Percentiles rank a stretch among this genome's conserved stretches.
These are phyloP conservation scores for Stemphylium vesicarium DNA, from an alignment of 2,329 filamentous ascomycete genomes.

Conservation along the genomic window DNA sequence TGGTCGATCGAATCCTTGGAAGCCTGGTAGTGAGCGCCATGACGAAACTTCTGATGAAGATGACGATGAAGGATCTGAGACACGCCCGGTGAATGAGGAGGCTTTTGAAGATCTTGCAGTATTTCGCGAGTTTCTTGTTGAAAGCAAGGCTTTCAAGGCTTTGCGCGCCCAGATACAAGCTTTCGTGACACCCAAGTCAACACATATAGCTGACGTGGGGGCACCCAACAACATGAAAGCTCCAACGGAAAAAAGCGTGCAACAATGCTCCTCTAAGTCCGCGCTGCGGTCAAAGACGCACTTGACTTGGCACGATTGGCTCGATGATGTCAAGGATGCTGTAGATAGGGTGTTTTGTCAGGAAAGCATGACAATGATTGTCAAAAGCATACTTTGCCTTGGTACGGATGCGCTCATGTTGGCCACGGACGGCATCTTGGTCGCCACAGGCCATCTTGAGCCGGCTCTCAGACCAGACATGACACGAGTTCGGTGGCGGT, in stretches of 20 bases:
- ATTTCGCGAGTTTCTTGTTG: conserved; percentile 20
- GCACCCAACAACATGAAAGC: too few species aligned
- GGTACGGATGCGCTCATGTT: background rate
- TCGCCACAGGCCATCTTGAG: conserved; percentile 9
- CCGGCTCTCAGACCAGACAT: conserved; percentile 2
- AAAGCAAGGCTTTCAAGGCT: conserved; percentile 18
- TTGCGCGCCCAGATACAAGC: conserved; percentile 13
- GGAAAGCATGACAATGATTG: background rate
- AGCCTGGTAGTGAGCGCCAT: background rate
- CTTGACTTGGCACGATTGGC: background rate
- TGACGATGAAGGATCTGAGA: conserved; percentile 1
- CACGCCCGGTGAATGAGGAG: conserved; percentile 8
- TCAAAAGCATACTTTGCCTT: background rate
- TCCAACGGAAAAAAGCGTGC: background rate
- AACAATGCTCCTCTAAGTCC: background rate
- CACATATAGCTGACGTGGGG: background rate
- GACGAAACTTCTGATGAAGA: conserved; percentile 13
- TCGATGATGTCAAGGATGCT: background rate
- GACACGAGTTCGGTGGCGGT: conserved; percentile 26
- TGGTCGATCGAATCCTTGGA: too few species aligned
- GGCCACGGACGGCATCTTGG: conserved; percentile 1
- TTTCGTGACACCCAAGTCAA: conserved; percentile 4
- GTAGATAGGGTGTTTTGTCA: background rate
- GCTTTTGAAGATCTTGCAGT: conserved; percentile 15
- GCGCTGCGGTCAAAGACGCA: too few species aligned